Evolutionary conservation across 2,329 filamentous ascomycete species (phyloP), one percentile per base, ranked within the genome.

Genomic region (Ophiocordyceps camponoti-saundersi): DNA sequence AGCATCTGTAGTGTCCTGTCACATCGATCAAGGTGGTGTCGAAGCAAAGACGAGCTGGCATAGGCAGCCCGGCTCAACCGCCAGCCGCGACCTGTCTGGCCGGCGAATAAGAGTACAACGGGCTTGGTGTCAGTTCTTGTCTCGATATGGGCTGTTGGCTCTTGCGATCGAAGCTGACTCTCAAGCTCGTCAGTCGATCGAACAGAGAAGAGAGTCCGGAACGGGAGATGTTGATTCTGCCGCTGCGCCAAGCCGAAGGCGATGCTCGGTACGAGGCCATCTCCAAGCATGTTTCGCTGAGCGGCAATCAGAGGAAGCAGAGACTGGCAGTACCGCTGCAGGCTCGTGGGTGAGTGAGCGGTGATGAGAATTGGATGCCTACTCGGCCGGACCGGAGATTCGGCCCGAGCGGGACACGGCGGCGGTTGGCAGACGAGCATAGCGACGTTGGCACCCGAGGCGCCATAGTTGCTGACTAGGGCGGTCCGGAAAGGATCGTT

Each of bases 391-490:
- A 18, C 36, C 36, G 16, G 36, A 7, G 18, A n/a, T 6, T 16
- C 20, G 40, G 4, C 13, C 11, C 40, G 20, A 18, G 5, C 12
- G 13, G 11, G 44, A 21, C 16, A 18, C 12, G 4, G 10, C 8
- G 44, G 44, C 18, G 30, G 29, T 30, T 44, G 26, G 29, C 44
- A 44, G 30, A 29, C 29, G 26, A 44, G 16, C 20, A 44, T 21
- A 11, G 60, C 54, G 3, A 58, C 54, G 42, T 65, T 65, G 34
- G 54, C 58, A 0, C 63, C 63, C 6, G 61, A 54, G 2, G 63
- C 63, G 8, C 63, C 63, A 36, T 63, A 65, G 42, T 56, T 65
- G 48, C 62, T 66, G 23, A 66, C 49, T 3, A 55, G 50, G 3
- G 61, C 61, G 3, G 55, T 46, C 1, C 53, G 56, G 1, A 45